Evolutionary conservation across 495 filamentous ascomycete genomes (phyloP).

Genomic region (Aspergillus cavernicola): DNA sequence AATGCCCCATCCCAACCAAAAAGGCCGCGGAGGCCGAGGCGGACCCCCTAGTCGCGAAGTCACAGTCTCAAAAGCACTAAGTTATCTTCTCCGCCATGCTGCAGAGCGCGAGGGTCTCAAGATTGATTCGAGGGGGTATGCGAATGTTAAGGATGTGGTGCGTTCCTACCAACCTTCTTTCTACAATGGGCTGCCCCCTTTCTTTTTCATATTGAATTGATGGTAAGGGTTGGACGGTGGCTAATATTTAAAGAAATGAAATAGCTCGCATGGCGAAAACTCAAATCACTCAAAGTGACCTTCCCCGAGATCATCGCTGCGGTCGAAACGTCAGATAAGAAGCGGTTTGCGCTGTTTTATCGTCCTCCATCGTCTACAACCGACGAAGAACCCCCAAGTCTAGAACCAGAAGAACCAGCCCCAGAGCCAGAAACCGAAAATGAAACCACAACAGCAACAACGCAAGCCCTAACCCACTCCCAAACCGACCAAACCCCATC

Average conservation of each 20-base stretch:
- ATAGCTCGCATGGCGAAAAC: slow-evolving; percentile 66
- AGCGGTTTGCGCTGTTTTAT: slow-evolving; percentile 70
- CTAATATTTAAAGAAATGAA: background rate
- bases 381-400: slow-evolving; percentile 12
- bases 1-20: slow-evolving; percentile 12
- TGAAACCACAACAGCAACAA: slow-evolving; percentile 27
- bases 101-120: slow-evolving; percentile 73
- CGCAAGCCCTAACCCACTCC: slow-evolving; percentile 29
- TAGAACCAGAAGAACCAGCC: slow-evolving; percentile 6
- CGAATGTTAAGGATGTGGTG: slow-evolving; percentile 73
- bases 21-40: slow-evolving; percentile 17
- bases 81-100: slow-evolving; percentile 75
- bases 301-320: slow-evolving; percentile 69
- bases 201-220: no score
- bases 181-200: no score
- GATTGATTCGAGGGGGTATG: slow-evolving; percentile 76
- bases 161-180: slow-evolving; percentile 28
- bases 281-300: slow-evolving; percentile 65
- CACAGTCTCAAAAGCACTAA: slow-evolving; percentile 75
- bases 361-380: slow-evolving; percentile 22
- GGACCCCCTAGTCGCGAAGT: slow-evolving; percentile 47
- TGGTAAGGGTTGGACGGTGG: no score
- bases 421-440: slow-evolving; percentile 12
- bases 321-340: slow-evolving; percentile 78
- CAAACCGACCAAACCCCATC: slow-evolving; percentile 45